Base-by-base conservation (phyloP, 768 basidiomycete species). In the Leucocoprinus leucothites region DNA sequence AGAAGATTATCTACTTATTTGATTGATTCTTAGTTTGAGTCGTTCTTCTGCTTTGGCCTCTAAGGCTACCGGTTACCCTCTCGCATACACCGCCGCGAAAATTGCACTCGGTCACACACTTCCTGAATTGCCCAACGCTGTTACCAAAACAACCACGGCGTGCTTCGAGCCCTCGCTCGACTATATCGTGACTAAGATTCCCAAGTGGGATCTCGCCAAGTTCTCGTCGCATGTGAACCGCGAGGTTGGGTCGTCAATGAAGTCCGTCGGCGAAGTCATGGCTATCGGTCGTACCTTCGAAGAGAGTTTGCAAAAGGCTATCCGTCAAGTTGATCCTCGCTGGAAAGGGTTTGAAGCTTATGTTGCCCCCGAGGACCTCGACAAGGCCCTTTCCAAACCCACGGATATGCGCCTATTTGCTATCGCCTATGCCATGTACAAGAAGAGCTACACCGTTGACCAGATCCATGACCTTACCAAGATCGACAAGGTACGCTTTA, bases 231-330 rank as follows among this genome's bases (percentile, higher is more conserved):
- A 96, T 65, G 97, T 98, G 56, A 86, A 96, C 67, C 87, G 96
- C 59, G 86, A 93, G 67, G 86, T 98, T 51, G 97, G 96, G 22
- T 98, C 95, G 2, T 85, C 96, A 16, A 98, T 99, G 97, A 99
- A 99, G 73, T 94, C 92, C 14, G 97, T 99, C 52, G 97, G 97
- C 52, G 97, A 99, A 71, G 96, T 99, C 66, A 99, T 99, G 97
- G 96, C 96, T 61, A 98, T 99, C 63, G 97, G 97, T 35, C 89
- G 97, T 61, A 99, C 97, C 1, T 99, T 98, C 63, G 97, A 99
- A 72, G 97, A 99, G 70, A 93, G 91, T 65, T 78, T 99, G 65
- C 97, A 98, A 69, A 99, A 99, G 73, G 97, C 97, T 46, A 90
- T 99, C 58, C 89, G 97, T 59, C 94, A 97, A 76, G 90, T 98